Percentiles rank a stretch among this genome's conserved stretches.
Conservation (phyloP, 306 rosid species). For the Castanospermum australe region DNA sequence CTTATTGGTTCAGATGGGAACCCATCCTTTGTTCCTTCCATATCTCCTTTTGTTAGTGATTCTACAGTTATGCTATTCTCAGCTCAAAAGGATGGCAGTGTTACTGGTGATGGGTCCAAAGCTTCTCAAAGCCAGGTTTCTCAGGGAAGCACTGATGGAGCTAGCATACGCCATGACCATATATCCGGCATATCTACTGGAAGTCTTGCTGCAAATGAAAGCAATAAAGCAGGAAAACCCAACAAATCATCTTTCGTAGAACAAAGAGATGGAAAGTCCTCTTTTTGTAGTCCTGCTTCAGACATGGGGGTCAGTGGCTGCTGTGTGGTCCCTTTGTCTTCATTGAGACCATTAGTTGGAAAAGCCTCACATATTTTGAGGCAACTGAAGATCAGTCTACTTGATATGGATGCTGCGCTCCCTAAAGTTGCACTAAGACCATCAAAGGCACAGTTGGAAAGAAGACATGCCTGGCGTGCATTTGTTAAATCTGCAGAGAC, state of each 20-base stretch:
- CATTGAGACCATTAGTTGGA: conserved; percentile 83
- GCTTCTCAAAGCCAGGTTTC: conserved; percentile 42
- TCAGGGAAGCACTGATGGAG: conserved; percentile 43
- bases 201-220: conserved; percentile 45
- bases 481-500: conserved; percentile 88
- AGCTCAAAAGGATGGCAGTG: conserved; percentile 43
- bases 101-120: conserved; percentile 35
- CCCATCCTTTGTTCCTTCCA: conserved; percentile 57
- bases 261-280: conserved; percentile 43
- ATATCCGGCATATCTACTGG: conserved; percentile 37
- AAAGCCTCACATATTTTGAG: conserved; percentile 66
- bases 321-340: conserved; percentile 82
- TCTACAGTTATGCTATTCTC: conserved; percentile 36
- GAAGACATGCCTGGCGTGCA: conserved; percentile 94
- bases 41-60: conserved; percentile 59
- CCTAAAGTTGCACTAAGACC: conserved; percentile 75
- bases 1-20: conserved; percentile 74
- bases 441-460: conserved; percentile 58
- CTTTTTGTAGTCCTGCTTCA: conserved; percentile 42
- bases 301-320: conserved; percentile 52
- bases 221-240: conserved; percentile 29
- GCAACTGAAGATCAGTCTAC: conserved; percentile 79
- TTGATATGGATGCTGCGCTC: conserved; percentile 92
- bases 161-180: conserved; percentile 32
- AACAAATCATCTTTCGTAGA: conserved; percentile 46